Evolutionary conservation across 169 alveolate species (phyloP), one percentile per base, ranked within the genome.

Genomic region (Plasmodium cynomolgi): DNA sequence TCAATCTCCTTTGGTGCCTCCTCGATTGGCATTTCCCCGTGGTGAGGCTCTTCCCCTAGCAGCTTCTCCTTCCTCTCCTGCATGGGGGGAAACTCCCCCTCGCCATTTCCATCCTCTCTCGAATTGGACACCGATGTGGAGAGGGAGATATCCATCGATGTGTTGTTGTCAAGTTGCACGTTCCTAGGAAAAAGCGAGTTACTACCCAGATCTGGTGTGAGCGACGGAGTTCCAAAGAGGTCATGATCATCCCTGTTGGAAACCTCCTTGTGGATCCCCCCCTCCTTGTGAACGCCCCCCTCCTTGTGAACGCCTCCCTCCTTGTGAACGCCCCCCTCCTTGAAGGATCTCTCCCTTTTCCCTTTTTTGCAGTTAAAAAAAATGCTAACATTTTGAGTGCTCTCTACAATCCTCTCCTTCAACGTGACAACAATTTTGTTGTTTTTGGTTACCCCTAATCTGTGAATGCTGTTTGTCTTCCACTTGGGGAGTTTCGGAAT

Each of bases 401-500:
- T 39, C 26, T 79, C 47, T 5, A 90, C 29, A 80, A 90, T 29
- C 11, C n/a, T 58, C 73, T 90, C 47, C 79, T 80, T 90, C 37
- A 90, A 39, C 13, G 37, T 39, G 15, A 90, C 23, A 2, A 90
- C 29, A 31, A 90, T 90, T 80, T 90, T 90, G 39, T 37, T 90
- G 23, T 81, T 90, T 81, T 58, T 79, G 11, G 94, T 13, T 3
- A 90, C 94, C 9, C 91, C 91, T 9, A 90, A 62, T 90, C 94
- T 26, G 23, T 62, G 62, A 34, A 90, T 90, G 23, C 94, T 90
- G 44, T 90, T 90, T n/a, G 72, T 33, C 47, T 90, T 90, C 94
- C 94, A 90, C n/a, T 90, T 73, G 13, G 94, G 94, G n/a, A 90
- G 47, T 37, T 90, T 80, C 3, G 94, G 94, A 34, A 90, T 47